Evolutionary conservation across 805 yeast genomes (phyloP), one percentile per base, ranked within the genome.

Genomic region (Ogataea degrootiae): DNA sequence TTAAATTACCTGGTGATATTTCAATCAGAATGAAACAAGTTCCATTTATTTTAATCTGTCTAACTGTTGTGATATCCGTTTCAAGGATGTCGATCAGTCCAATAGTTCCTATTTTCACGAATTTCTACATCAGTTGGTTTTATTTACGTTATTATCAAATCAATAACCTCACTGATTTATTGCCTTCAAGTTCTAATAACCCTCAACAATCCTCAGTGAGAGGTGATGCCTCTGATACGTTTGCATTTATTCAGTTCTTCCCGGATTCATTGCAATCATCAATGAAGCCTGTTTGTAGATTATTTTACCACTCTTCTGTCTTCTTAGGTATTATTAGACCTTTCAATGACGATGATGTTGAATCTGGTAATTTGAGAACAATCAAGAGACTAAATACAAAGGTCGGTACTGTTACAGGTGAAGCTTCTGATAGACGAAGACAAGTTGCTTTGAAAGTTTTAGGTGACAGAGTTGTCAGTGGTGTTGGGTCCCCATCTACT

Each of bases 191-290:
- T 23, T 19, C 54, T 12, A 33, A 62, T 5, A 55, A 26, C 31
- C 50, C 55, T 53, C 43, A 52, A 61, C 31, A 55, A 60, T 44
- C 56, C 34, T 61, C 73, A 22, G 67, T 82, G 11, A 65, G 76
- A 26, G 97, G 97, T 36, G 97, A 90, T 64, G 96, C 97, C 0
- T 83, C 94, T 0, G 97, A 91, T 55, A 85, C 92, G 1, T 91
- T 91, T 71, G 82, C 87, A 46, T 74, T 91, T 52, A 82, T 83
- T 33, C 84, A 85, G 57, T 88, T 91, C 63, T 91, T 91, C 79
- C 97, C 97, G 0, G 80, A 74, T 42, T 61, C 76, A 1, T 34
- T 76, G 2, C 79, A 80, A 46, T 77, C 80, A 3, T 52, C 75
- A 23, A 62, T 88, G 42, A 69, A 71, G 34, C 79, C 81, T 1